Conservation (phyloP, 1,139 yeast species). For the Blastobotrys indianensis region DNA sequence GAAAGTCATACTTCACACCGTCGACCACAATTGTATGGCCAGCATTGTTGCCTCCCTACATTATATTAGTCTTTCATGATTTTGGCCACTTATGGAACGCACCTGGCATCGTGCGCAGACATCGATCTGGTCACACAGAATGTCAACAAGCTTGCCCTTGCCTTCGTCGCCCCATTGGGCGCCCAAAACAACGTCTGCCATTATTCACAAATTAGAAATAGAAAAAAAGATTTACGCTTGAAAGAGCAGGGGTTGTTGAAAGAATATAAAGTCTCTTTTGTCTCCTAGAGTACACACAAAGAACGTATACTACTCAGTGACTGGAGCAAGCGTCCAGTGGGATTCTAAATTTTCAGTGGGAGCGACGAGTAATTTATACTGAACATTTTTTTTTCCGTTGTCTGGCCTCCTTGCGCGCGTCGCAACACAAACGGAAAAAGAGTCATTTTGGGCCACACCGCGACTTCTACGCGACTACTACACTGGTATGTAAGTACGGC, state of each 20-base stretch:
- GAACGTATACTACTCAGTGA: conserved; percentile 11
- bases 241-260: neutral
- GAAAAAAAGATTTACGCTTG: conserved; percentile 4
- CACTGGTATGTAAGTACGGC: no score
- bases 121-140: conserved; percentile 87
- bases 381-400: neutral
- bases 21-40: conserved; percentile 97
- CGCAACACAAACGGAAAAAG: conserved; percentile 1
- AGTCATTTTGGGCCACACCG: conserved; percentile 1
- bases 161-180: conserved; percentile 99
- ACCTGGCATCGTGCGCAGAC: conserved; percentile 94
- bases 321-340: conserved; percentile 21
- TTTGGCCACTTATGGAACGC: neutral
- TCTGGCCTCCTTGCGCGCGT: neutral
- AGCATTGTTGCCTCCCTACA: conserved; percentile 89
- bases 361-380: conserved; percentile 5
- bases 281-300: neutral
- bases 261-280: neutral
- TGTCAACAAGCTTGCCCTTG: conserved; percentile 93
- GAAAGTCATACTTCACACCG: conserved; percentile 88
- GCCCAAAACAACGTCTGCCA: conserved; percentile 93
- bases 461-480: no score
- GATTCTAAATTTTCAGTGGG: conserved; percentile 12
- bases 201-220: conserved; percentile 23
- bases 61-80: neutral